A percentile compares a stretch with the other conserved stretches of the same genome.
Conservation (phyloP, 768 basidiomycete genomes). For the Rhodotorula graminis region DNA sequence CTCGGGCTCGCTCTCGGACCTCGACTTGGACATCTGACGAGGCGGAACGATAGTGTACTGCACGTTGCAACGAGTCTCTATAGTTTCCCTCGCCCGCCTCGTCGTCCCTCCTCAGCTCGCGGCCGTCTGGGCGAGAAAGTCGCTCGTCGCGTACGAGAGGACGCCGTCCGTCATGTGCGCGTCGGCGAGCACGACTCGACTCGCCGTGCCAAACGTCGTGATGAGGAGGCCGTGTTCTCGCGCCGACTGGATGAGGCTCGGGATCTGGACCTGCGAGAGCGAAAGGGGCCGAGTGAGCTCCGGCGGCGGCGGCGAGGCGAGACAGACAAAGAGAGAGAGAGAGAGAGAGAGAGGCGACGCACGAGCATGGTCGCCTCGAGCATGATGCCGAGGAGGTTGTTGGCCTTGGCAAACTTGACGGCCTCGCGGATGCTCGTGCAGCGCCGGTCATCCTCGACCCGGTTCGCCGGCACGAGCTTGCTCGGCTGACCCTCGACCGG, state of each 20-base stretch:
- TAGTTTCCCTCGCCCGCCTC: not conserved
- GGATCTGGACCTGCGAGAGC: slow-evolving; percentile 66
- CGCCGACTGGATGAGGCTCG: slow-evolving; percentile 80
- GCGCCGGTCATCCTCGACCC: slow-evolving; percentile 49
- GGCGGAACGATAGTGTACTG: not conserved
- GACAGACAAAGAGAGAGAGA: not conserved
- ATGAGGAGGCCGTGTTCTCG: slow-evolving; percentile 83
- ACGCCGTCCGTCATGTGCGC: slow-evolving; percentile 48
- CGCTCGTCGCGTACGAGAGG: slow-evolving; percentile 32
- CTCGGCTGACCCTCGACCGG: slow-evolving; percentile 38
- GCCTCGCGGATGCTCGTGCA: slow-evolving; percentile 75
- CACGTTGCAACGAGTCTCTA: too few relatives aligned
- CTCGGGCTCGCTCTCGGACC: not conserved
- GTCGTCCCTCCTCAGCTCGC: not conserved
- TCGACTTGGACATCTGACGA: too few relatives aligned
- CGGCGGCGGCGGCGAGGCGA: too few relatives aligned
- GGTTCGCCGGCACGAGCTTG: slow-evolving; percentile 43
- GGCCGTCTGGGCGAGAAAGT: slow-evolving; percentile 28
- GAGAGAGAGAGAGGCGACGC: slow-evolving; percentile 31
- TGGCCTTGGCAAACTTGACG: slow-evolving; percentile 84
- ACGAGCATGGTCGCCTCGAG: slow-evolving; percentile 83
- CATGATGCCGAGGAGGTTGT: slow-evolving; percentile 88
- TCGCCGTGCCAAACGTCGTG: slow-evolving; percentile 62
- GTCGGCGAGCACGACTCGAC: slow-evolving; percentile 43
- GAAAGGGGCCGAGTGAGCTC: not conserved